Base-by-base conservation (phyloP, 495 filamentous ascomycete genomes). In the Talaromyces ruber region DNA sequence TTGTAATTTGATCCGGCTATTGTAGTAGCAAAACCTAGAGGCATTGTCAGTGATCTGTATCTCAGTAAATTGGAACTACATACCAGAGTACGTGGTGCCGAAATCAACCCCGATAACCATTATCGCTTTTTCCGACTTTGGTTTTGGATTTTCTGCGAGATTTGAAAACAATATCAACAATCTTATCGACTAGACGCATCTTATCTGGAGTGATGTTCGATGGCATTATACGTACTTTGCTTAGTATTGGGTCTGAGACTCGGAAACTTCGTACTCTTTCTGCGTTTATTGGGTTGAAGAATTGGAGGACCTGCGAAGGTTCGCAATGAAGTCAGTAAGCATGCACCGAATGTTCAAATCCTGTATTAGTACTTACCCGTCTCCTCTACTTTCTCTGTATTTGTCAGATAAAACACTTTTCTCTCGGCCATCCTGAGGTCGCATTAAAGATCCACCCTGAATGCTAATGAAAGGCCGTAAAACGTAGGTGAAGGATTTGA, bases 31-130 rank as follows among this genome's bases (percentile, higher is more conserved):
- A 52, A 59, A 18, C 57, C 55, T 61, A 39, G 11, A 14, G 16
- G 4, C n/a, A 21, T 16, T 30, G 21, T 43, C 6, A 11, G 22
- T 18, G 16, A 16, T 22, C 34, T 26, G 9, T 14, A 51, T 47
- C 12, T 22, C 16, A 32, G 21, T n/a, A 12, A 61, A 16, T 59
- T 21, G 12, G 37, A 52, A 52, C 7, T 60, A 21, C 37, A 18
- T 21, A 64, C 62, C 37, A 54, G 68, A 65, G 45, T 66, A 77
- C 0, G 75, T 79, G 6, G 76, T 79, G 21, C 75, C 76, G 59
- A 76, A 79, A 61, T 79, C 76, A 32, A 79, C 70, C 30, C 67
- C 72, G 50, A 77, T 63, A 18, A 71, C 63, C 3, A 60, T 4
- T 24, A 29, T 30, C 5, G 47, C 8, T 5, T 52, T 52, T 14